phyloP scores from a whole-genome alignment of 331 rosid species.

The Rosa hybrid region DNA sequence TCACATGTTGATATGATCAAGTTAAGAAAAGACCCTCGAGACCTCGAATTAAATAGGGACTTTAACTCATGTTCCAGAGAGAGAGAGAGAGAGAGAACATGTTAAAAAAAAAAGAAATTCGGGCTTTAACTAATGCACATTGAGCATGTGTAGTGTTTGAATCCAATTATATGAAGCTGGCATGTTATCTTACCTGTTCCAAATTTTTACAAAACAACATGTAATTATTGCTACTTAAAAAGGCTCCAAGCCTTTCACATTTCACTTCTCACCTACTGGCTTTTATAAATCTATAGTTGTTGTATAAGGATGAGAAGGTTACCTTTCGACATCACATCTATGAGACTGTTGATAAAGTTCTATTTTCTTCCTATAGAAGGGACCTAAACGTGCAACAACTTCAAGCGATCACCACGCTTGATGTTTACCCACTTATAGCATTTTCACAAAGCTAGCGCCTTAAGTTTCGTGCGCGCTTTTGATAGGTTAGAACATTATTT shows the following conservation, averaged over 20 bases:
- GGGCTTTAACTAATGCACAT: no score
- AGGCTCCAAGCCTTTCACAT: neutral
- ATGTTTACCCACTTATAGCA: conserved; percentile 20
- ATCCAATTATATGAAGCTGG: neutral
- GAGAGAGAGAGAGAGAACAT: no score
- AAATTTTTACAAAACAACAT: neutral
- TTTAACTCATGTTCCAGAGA: no score
- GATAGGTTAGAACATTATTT: neutral
- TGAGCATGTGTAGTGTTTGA: neutral
- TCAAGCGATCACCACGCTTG: conserved; percentile 17
- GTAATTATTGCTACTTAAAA: neutral
- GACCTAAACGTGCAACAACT: conserved; percentile 30
- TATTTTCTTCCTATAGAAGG: conserved; percentile 43
- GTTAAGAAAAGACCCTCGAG: no score
- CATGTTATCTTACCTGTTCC: neutral
- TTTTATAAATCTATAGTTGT: neutral
- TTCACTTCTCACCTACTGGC: neutral
- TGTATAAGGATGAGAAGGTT: conserved; percentile 13
- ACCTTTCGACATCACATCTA: conserved; percentile 26
- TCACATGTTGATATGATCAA: no score
- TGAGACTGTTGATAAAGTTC: conserved; percentile 24
- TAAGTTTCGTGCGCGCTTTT: neutral
- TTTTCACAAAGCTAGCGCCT: neutral
- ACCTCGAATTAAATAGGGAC: no score
- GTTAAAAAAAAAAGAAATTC: no score